A percentile compares a stretch with the other conserved stretches of the same genome.
Evolutionary conservation across 805 yeast species (phyloP).

Genomic region (Babjeviella inositovora): DNA sequence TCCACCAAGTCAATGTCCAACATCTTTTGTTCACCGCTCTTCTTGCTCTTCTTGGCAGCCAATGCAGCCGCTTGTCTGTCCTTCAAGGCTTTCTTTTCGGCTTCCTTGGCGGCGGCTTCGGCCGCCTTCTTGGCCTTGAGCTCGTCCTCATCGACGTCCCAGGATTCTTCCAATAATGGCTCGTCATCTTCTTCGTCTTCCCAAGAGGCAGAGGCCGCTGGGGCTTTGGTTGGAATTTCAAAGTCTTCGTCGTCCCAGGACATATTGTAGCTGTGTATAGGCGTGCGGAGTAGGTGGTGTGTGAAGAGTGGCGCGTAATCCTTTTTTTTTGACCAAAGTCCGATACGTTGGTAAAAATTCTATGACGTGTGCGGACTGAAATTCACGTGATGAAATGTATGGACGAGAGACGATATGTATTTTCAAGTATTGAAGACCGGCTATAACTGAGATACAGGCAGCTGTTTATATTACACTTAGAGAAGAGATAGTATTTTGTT

Average conservation of each 20-base stretch:
- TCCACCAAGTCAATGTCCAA: constrained; percentile 57
- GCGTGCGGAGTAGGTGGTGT: background rate
- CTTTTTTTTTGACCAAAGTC: too few species aligned
- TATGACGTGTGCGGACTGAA: too few species aligned
- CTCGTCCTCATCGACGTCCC: constrained; percentile 78
- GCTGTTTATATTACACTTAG: too few species aligned
- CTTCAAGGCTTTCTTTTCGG: constrained; percentile 23
- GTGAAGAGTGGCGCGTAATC: background rate
- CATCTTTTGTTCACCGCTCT: constrained; percentile 19
- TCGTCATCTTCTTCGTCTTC: constrained; percentile 67
- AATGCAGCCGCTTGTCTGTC: constrained; percentile 21
- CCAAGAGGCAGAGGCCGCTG: constrained; percentile 55
- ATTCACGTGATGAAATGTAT: too few species aligned
- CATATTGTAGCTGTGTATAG: too few species aligned
- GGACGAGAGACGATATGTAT: too few species aligned
- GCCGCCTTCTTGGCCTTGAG: constrained; percentile 9
- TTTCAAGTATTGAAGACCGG: too few species aligned
- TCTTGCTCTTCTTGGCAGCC: constrained; percentile 10
- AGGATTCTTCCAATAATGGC: constrained; percentile 69
- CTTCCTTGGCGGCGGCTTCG: constrained; percentile 17
- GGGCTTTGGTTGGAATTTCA: constrained; percentile 40
- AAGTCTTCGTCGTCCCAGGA: constrained; percentile 85
- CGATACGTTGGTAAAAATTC: too few species aligned
- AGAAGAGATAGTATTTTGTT: too few species aligned
- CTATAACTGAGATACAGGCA: too few species aligned